These are phyloP conservation scores for Candida anutae DNA, from an alignment of 1,139 yeast species.

Conservation along the genomic window DNA sequence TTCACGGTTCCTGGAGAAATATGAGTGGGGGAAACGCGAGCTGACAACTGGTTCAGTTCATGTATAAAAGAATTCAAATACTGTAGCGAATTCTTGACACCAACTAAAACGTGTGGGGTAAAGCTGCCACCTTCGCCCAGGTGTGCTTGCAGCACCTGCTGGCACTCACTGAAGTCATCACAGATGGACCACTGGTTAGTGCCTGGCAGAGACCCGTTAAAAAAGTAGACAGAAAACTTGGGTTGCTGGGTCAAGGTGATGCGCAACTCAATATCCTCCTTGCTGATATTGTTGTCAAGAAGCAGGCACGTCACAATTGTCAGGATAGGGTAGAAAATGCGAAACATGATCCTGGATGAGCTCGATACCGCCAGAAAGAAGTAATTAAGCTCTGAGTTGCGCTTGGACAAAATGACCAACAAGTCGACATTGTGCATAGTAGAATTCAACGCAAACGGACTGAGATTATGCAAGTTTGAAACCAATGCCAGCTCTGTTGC, in stretches of 20 bases:
- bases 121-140: constrained; percentile 44
- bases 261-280: constrained; percentile 43
- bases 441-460: constrained; percentile 56
- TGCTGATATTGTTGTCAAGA: constrained; percentile 37
- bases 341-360: constrained; percentile 55
- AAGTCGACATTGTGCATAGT: constrained; percentile 64
- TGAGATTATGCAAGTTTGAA: constrained; percentile 46
- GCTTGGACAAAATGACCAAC: constrained; percentile 57
- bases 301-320: constrained; percentile 40
- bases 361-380: constrained; percentile 66
- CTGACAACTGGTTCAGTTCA: constrained; percentile 21
- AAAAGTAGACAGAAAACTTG: constrained; percentile 67
- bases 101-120: constrained; percentile 49
- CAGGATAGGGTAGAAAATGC: constrained; percentile 59
- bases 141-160: constrained; percentile 64
- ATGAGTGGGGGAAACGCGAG: no score
- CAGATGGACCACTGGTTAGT: constrained; percentile 75
- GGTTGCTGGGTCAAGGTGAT: constrained; percentile 53
- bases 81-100: constrained; percentile 43
- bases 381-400: constrained; percentile 64
- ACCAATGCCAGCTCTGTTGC: constrained; percentile 34
- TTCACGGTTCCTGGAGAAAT: no score
- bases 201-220: constrained; percentile 40
- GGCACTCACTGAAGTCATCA: constrained; percentile 77
- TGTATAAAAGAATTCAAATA: constrained; percentile 48